Base-by-base conservation (phyloP, 2,329 filamentous ascomycete genomes). In the Alternaria panax region DNA sequence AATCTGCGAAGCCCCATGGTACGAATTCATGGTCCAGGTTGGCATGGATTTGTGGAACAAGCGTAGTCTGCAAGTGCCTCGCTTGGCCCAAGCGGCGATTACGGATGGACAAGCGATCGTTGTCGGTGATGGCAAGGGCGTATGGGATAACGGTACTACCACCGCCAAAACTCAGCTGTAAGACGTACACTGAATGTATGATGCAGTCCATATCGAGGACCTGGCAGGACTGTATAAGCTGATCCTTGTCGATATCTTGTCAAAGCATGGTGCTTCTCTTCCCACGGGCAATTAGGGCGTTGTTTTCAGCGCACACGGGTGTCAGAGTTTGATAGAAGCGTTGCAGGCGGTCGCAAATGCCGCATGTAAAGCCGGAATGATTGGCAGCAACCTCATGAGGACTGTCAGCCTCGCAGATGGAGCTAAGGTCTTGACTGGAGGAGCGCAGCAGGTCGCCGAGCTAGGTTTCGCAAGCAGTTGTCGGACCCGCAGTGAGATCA, bases 31-130 rank as follows among this genome's bases (percentile, higher is more conserved):
- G 5, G 24, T 25, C 24, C 25, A 51, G 36, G 24, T 41, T 32
- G 48, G 48, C 36, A 42, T 36, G 9, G 48, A 25, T 24, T 51
- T 51, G n/a, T 51, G 34, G 36, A 51, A 51, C 36, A 51, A 51
- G 48, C 48, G 48, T 32, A 51, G 36, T 51, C 34, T 51, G 36
- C 48, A 51, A 51, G 36, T 51, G 36, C 36, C 48, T 16, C 48
- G 48, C 5, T 51, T 51, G 48, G 48, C 24, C 48, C 36, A 27
- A 30, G 48, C 48, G 48, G 48, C 48, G 25, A 41, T 51, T n/a
- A 18, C 48, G 14, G 48, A 51, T 41, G 48, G 48, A 20, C 34
- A 51, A 30, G 48, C 48, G 36, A 32, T 51, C n/a, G 48, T 51
- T 28, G 25, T 51, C 20, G 36, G 48, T 22, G 34, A 51, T 16